Conservation (phyloP, 306 rosid genomes). For the Cyamopsis tetragonoloba region DNA sequence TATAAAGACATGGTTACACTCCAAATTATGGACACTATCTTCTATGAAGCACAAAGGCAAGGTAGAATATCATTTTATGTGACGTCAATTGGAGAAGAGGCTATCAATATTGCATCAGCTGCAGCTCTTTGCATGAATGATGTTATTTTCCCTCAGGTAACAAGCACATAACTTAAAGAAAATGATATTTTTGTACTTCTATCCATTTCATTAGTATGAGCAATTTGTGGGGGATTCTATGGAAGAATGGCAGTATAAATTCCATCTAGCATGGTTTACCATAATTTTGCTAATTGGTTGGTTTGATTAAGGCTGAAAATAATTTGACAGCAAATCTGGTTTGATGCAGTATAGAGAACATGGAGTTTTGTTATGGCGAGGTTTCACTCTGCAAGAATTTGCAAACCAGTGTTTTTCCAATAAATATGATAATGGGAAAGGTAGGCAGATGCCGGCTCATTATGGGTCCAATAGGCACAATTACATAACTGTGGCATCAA, state of each 20-base stretch:
- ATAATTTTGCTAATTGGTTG: background rate
- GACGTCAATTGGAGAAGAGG: constrained; percentile 81
- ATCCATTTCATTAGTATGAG: background rate
- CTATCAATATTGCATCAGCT: constrained; percentile 81
- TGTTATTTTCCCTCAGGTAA: constrained; percentile 84
- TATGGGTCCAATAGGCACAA: constrained; percentile 84
- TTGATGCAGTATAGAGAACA: constrained; percentile 78
- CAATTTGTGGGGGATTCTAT: background rate
- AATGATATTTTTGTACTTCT: background rate
- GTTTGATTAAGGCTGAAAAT: background rate
- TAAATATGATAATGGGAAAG: constrained; percentile 79
- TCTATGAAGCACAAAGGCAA: constrained; percentile 93
- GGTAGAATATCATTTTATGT: constrained; percentile 88
- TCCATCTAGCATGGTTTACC: background rate
- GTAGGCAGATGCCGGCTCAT: constrained; percentile 92
- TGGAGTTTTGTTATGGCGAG: constrained; percentile 90
- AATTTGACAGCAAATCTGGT: constrained; percentile 11
- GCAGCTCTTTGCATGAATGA: constrained; percentile 75
- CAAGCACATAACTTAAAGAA: background rate
- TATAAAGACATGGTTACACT: constrained; percentile 75
- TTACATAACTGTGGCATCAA: constrained; percentile 77
- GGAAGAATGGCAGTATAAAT: background rate
- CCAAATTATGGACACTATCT: constrained; percentile 83
- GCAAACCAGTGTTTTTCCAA: constrained; percentile 78
- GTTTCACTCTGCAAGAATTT: constrained; percentile 81